Evolutionary conservation across 306 rosid genomes (phyloP).

Genomic region (Crotalaria pallida): DNA sequence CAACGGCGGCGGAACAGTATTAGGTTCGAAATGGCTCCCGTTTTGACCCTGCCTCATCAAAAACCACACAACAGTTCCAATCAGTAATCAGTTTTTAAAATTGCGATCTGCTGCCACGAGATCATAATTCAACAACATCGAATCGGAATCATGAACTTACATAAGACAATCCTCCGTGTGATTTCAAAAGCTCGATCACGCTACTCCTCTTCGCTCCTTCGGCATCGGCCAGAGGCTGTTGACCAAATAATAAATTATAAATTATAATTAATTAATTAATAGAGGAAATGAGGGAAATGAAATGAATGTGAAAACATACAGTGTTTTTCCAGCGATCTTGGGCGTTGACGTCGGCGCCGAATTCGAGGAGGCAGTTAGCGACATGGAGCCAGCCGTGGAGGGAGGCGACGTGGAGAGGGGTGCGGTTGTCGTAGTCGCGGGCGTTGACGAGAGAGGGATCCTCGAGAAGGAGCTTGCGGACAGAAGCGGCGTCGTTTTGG

Average conservation of each 20-base stretch:
- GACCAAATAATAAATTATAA: neutral
- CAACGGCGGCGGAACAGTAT: constrained; percentile 81
- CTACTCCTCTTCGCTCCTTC: constrained; percentile 72
- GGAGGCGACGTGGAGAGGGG: constrained; percentile 90
- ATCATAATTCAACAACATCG: too few species aligned
- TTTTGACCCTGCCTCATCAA: constrained; percentile 74
- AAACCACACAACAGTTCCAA: neutral
- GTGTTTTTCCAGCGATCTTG: constrained; percentile 99
- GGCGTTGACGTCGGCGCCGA: constrained; percentile 91
- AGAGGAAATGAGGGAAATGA: too few species aligned
- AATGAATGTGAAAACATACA: constrained; percentile 39
- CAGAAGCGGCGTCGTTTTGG: constrained; percentile 75
- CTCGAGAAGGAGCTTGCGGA: constrained; percentile 94
- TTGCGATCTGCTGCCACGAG: neutral
- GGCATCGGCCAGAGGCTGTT: constrained; percentile 97
- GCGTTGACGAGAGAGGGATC: constrained; percentile 76
- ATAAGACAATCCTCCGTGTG: constrained; percentile 81
- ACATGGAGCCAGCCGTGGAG: constrained; percentile 96
- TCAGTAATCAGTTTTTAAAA: too few species aligned
- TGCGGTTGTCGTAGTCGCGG: constrained; percentile 84
- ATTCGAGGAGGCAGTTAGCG: constrained; percentile 66
- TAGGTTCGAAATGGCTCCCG: constrained; percentile 93
- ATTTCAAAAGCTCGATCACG: constrained; percentile 69
- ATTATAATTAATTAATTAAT: neutral
- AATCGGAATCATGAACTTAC: constrained; percentile 39